A percentile compares a stretch with the other conserved stretches of the same genome.
These are phyloP conservation scores for Cercophora sp. DNA, from an alignment of 495 filamentous ascomycete species.

Conservation along the genomic window DNA sequence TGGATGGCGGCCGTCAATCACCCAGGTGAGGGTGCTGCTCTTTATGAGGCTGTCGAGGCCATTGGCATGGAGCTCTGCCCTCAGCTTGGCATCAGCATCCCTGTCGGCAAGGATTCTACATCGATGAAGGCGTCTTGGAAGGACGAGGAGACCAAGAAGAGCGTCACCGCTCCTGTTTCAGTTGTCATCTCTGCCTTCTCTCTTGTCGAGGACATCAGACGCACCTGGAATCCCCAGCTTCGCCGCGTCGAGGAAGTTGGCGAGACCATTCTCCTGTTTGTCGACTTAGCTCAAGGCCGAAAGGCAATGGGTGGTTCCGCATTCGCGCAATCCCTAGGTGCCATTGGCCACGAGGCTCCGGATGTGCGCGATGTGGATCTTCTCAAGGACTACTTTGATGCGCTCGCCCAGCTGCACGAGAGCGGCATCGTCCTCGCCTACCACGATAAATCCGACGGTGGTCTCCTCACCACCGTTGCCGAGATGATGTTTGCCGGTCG, in stretches of 20 bases:
- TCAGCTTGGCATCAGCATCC: constrained; percentile 82
- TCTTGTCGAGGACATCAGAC: constrained; percentile 69
- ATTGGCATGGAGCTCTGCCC: constrained; percentile 84
- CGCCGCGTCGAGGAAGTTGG: constrained; percentile 81
- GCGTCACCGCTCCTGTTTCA: constrained; percentile 87
- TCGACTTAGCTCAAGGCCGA: constrained; percentile 75
- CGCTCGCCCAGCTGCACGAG: constrained; percentile 80
- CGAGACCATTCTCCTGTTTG: constrained; percentile 83
- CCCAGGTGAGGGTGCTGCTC: constrained; percentile 85
- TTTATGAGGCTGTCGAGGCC: constrained; percentile 92
- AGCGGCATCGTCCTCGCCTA: constrained; percentile 87
- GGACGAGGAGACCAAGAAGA: constrained; percentile 68
- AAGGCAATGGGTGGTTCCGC: constrained; percentile 88
- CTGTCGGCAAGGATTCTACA: constrained; percentile 96
- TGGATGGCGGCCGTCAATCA: constrained; percentile 98
- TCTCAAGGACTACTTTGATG: constrained; percentile 90
- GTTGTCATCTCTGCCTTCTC: constrained; percentile 88
- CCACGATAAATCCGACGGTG: constrained; percentile 91
- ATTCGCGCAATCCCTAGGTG: constrained; percentile 85
- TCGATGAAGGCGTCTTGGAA: constrained; percentile 99
- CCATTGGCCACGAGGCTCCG: constrained; percentile 77
- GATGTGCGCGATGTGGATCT: constrained; percentile 78
- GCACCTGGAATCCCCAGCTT: constrained; percentile 91
- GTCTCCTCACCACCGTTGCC: constrained; percentile 82
- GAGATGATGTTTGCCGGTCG: constrained; percentile 99